phyloP scores from a whole-genome alignment of 139 green algal genomes.

The Zygnema circumcarinatum region DNA sequence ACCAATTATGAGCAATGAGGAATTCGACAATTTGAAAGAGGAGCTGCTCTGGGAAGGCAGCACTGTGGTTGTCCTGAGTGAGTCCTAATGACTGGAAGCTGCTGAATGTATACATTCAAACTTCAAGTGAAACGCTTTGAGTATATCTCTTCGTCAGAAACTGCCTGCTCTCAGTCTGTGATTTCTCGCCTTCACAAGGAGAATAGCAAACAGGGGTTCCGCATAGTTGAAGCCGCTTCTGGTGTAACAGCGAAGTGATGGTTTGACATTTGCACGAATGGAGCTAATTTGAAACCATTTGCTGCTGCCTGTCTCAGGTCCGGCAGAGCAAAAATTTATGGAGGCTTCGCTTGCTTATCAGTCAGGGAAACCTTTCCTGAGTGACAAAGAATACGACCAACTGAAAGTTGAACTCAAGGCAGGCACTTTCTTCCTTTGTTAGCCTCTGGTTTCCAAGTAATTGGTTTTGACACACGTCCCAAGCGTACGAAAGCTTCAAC shows the following conservation, averaged over 20 bases:
- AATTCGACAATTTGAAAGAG: conserved; percentile 66
- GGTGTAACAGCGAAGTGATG: too few species aligned
- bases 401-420: conserved; percentile 56
- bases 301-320: neutral
- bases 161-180: too few species aligned
- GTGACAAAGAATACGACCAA: conserved; percentile 58
- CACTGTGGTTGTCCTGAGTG: conserved; percentile 54
- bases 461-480: too few species aligned
- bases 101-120: neutral
- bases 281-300: too few species aligned
- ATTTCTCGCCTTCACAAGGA: too few species aligned
- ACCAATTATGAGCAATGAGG: conserved; percentile 62
- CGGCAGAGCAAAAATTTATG: conserved; percentile 63
- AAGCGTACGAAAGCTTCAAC: too few species aligned
- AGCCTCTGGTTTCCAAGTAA: too few species aligned
- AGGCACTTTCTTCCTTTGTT: too few species aligned
- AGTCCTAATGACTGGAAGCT: conserved; percentile 9
- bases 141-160: conserved; percentile 2
- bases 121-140: neutral
- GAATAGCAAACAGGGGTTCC: too few species aligned
- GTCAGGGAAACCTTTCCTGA: conserved; percentile 58
- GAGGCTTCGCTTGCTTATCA: conserved; percentile 58
- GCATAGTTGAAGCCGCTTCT: too few species aligned
- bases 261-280: too few species aligned
- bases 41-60: conserved; percentile 64